These are phyloP conservation scores for Penicillium bialowiezense DNA, from an alignment of 495 filamentous ascomycete genomes.

Conservation along the genomic window DNA sequence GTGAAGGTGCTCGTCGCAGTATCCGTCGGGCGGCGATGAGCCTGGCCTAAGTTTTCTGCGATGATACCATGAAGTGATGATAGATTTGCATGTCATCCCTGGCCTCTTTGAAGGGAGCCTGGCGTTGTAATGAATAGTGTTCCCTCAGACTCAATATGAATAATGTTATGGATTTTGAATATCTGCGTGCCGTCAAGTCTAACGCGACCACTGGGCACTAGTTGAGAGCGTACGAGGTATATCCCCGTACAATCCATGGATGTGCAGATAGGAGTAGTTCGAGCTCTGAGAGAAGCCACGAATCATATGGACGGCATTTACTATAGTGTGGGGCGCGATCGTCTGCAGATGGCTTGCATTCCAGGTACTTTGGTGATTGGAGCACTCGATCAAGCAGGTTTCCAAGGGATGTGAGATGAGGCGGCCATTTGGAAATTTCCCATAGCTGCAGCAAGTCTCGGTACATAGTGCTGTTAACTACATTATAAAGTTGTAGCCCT, in stretches of 20 bases:
- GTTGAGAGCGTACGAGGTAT: neutral
- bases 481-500: no score
- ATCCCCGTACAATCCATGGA: no score
- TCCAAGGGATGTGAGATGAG: no score
- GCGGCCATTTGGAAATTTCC: no score
- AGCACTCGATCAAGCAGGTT: neutral
- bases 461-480: no score
- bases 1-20: slow-evolving; percentile 78
- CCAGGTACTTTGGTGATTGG: neutral
- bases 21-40: slow-evolving; percentile 59
- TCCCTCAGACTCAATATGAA: neutral
- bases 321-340: neutral
- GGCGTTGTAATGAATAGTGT: slow-evolving; percentile 2
- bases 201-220: no score
- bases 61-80: slow-evolving; percentile 22
- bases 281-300: neutral
- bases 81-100: slow-evolving; percentile 15
- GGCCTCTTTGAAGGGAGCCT: slow-evolving; percentile 2
- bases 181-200: no score
- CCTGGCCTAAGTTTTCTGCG: slow-evolving; percentile 11
- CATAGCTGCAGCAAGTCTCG: no score
- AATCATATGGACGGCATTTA: neutral
- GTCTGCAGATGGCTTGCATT: neutral
- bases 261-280: no score
- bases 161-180: slow-evolving; percentile 7